Conservation (phyloP, 2,329 filamentous ascomycete genomes). For the Fusarium sp. region DNA sequence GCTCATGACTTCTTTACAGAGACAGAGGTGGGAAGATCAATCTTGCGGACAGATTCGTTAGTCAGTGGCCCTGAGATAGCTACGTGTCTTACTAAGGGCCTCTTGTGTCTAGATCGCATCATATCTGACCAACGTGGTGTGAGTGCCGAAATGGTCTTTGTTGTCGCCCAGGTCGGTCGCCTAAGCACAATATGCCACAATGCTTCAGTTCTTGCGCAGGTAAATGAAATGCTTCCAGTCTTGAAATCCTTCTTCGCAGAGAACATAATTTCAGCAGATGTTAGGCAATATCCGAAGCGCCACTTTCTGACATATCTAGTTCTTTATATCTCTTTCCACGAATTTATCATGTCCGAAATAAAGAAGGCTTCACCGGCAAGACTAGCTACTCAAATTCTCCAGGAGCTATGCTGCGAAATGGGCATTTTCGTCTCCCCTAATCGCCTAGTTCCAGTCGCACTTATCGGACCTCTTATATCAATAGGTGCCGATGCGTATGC, state of each 20-base stretch:
- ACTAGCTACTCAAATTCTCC: neutral
- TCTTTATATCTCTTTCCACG: neutral
- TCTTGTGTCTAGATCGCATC: neutral
- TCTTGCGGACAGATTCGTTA: accelerated
- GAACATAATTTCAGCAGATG: too few species aligned
- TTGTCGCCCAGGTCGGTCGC: accelerated
- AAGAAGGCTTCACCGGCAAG: accelerated
- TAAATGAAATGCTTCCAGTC: neutral
- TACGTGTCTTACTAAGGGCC: accelerated
- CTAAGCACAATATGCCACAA: accelerated
- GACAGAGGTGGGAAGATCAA: neutral
- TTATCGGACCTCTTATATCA: neutral
- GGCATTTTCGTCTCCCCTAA: accelerated
- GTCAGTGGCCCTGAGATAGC: accelerated
- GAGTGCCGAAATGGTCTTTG: accelerated
- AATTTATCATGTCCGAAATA: neutral
- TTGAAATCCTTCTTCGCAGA: neutral
- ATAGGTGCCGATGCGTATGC: neutral
- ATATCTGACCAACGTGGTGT: neutral
- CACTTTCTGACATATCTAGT: neutral
- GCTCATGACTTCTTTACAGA: neutral
- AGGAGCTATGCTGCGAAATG: neutral
- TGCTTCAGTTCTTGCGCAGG: neutral
- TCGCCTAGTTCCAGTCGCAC: accelerated
- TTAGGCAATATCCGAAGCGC: too few species aligned